Base-by-base conservation (phyloP, 805 yeast genomes). In the Debaryomyces castellii region DNA sequence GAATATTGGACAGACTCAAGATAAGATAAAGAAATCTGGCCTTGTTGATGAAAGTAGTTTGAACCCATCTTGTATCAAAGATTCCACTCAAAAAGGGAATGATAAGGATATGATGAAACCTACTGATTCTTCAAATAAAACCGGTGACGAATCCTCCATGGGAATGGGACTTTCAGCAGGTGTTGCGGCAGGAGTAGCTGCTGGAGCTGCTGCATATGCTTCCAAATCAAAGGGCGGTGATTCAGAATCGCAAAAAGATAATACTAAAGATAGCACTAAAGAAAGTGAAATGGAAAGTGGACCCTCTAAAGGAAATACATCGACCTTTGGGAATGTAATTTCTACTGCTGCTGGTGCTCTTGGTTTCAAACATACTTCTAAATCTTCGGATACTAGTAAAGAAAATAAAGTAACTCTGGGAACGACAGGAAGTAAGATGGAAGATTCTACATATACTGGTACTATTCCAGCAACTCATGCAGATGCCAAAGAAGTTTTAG, bases 1-100 rank as follows among this genome's bases (percentile, higher is more conserved):
- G 37, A 58, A 57, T 45, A 60, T 63, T 22, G 58, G 51, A 24
- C 45, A 51, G 21, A 60, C 67, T 10, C 63, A 63, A 47, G 48
- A 43, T 11, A 64, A 63, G 39, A 57, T 62, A 16, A 59, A 57
- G 16, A 48, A 46, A 3, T 14, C 34, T 16, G 34, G 34, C 16
- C 10, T 14, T 16, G 34, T 30, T 16, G 34, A 30, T 30, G 34
- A 30, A 16, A 30, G 34, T 16, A 30, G 16, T 8, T 14, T 30
- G 12, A 30, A 36, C 20, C n/a, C 27, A 8, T 5, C 24, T 11
- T 12, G 39, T 14, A 24, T 24, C 42, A 35, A 30, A 14, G 44
- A 25, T 22, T 37, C 44, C 2, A 10, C n/a, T 8, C 25, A 25
- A n/a, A 21, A 37, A 11, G 25, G 25, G 23, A 25, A 37, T 37